Evolutionary conservation across 2,329 filamentous ascomycete species (phyloP).

Genomic region (Coniella vitis): DNA sequence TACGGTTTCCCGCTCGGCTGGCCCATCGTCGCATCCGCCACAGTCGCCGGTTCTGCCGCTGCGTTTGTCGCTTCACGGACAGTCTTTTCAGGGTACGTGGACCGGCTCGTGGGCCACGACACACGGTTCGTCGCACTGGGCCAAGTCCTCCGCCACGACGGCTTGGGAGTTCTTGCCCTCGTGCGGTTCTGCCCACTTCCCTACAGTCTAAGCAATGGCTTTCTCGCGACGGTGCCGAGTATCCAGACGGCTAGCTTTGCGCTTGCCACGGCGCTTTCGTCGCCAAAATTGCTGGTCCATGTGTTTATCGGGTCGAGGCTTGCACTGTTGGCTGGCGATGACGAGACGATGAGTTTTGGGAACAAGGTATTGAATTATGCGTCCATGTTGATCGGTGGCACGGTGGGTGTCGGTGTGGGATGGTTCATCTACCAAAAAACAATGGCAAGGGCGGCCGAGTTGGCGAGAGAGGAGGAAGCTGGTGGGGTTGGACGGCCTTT

Average conservation of each 20-base stretch:
- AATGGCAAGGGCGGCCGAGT: slow-evolving; percentile 54
- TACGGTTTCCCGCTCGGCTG: slow-evolving; percentile 60
- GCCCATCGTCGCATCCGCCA: slow-evolving; percentile 75
- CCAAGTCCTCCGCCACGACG: slow-evolving; percentile 83
- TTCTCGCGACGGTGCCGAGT: slow-evolving; percentile 87
- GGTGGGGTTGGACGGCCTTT: slow-evolving; percentile 6
- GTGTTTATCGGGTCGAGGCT: slow-evolving; percentile 86
- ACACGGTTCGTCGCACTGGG: slow-evolving; percentile 82
- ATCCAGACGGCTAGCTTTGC: slow-evolving; percentile 71
- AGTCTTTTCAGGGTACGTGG: slow-evolving; percentile 70
- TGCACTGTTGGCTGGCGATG: slow-evolving; percentile 73
- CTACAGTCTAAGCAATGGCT: slow-evolving; percentile 89
- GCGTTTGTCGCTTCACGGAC: slow-evolving; percentile 78
- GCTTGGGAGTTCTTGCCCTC: slow-evolving; percentile 80
- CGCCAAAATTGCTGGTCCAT: slow-evolving; percentile 83
- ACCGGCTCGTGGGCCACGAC: slow-evolving; percentile 73
- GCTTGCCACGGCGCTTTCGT: slow-evolving; percentile 68
- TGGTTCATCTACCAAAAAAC: slow-evolving; percentile 76
- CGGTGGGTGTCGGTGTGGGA: slow-evolving; percentile 69
- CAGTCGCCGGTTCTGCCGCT: slow-evolving; percentile 67
- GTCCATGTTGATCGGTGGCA: slow-evolving; percentile 65
- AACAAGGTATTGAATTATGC: slow-evolving; percentile 80
- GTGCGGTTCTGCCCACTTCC: slow-evolving; percentile 89
- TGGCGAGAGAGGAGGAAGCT: slow-evolving; percentile 38
- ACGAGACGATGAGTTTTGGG: slow-evolving; percentile 71